phyloP scores from a whole-genome alignment of 768 basidiomycete species.

The Amyloporia xantha region DNA sequence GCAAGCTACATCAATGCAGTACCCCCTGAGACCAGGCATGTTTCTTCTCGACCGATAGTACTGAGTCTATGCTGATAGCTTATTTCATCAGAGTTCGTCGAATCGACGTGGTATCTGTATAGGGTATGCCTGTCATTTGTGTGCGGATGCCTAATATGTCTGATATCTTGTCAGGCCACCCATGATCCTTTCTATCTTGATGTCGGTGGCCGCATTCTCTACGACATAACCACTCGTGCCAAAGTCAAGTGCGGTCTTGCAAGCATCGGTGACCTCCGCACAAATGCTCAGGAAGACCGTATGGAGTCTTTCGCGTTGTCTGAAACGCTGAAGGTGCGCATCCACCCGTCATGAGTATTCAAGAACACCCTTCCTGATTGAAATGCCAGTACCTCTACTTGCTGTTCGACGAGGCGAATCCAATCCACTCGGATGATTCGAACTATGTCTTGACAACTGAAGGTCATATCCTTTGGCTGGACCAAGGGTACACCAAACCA shows the following conservation, averaged over 20 bases:
- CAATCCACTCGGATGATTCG: conserved; percentile 66
- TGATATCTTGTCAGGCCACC: conserved; percentile 59
- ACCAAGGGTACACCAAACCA: conserved; percentile 44
- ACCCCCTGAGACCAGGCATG: conserved; percentile 71
- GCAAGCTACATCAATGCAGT: conserved; percentile 67
- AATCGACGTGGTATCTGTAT: conserved; percentile 95
- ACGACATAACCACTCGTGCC: conserved; percentile 65
- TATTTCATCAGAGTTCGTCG: conserved; percentile 67
- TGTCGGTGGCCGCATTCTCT: conserved; percentile 68
- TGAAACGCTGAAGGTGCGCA: conserved; percentile 80
- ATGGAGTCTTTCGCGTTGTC: conserved; percentile 98
- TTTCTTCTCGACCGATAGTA: neutral
- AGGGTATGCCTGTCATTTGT: conserved; percentile 40
- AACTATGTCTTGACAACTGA: conserved; percentile 94
- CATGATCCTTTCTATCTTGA: conserved; percentile 89
- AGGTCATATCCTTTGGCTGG: conserved; percentile 79
- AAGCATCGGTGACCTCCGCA: conserved; percentile 73
- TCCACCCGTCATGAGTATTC: neutral
- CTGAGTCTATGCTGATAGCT: neutral
- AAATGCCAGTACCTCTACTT: conserved; percentile 95
- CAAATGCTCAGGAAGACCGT: conserved; percentile 76
- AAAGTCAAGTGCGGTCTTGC: conserved; percentile 85
- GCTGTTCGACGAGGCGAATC: conserved; percentile 83
- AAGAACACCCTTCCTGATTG: too few relatives aligned
- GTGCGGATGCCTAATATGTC: conserved; percentile 1